Conservation (phyloP, 2,329 filamentous ascomycete genomes). For the Microcyclosporella mali region DNA sequence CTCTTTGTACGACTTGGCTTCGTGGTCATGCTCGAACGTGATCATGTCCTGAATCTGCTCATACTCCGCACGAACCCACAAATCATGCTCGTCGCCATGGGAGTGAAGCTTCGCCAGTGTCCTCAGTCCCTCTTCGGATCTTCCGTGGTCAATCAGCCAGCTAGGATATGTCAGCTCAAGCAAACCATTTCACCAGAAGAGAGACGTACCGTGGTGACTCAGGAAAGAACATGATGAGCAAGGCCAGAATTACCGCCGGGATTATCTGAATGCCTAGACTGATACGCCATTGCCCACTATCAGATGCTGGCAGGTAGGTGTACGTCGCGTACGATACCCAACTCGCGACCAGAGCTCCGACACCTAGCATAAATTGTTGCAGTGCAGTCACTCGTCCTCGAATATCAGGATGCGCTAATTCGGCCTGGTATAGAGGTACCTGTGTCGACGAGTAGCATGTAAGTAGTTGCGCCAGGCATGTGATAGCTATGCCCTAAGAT, state of each 20-base stretch:
- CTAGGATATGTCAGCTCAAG: slow-evolving; percentile 22
- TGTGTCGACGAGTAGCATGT: too few relatives aligned
- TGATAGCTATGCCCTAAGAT: too few relatives aligned
- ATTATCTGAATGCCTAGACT: slow-evolving; percentile 65
- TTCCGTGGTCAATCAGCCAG: slow-evolving; percentile 70
- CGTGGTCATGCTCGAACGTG: slow-evolving; percentile 57
- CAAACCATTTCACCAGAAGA: slow-evolving; percentile 31
- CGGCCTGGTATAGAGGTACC: slow-evolving; percentile 43
- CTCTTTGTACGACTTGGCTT: slow-evolving; percentile 64
- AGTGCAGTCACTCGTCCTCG: slow-evolving; percentile 68
- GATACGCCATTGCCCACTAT: slow-evolving; percentile 55
- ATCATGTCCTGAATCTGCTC: slow-evolving; percentile 64
- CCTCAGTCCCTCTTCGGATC: slow-evolving; percentile 56
- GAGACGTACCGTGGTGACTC: slow-evolving; percentile 43
- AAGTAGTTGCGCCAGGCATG: too few relatives aligned
- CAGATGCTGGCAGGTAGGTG: slow-evolving; percentile 42
- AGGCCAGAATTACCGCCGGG: slow-evolving; percentile 58
- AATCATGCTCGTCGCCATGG: slow-evolving; percentile 58
- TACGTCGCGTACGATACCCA: slow-evolving; percentile 66
- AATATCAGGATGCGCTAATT: slow-evolving; percentile 71
- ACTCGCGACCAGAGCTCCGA: slow-evolving; percentile 64
- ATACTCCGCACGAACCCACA: slow-evolving; percentile 68
- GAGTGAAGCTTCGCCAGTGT: slow-evolving; percentile 66
- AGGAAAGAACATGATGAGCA: slow-evolving; percentile 66
- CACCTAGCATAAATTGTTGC: slow-evolving; percentile 77